Conservation (phyloP, 2,329 filamentous ascomycete genomes). For the Hypoxylon sp. region DNA sequence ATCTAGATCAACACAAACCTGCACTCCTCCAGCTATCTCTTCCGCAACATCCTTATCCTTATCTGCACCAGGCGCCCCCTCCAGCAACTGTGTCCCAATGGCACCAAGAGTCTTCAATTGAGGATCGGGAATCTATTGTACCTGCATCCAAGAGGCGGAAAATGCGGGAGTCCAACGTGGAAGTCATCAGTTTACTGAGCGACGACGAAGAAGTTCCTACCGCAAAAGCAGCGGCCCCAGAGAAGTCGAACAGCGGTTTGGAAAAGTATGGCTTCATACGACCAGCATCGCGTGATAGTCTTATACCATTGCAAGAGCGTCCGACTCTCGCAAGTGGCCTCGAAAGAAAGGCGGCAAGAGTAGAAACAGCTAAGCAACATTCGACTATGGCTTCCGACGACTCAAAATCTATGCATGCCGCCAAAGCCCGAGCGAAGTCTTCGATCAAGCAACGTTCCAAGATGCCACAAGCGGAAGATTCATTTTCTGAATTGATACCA, state of each 20-base stretch:
- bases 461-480: not conserved
- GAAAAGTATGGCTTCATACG: not conserved
- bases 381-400: not conserved
- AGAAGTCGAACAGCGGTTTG: not conserved
- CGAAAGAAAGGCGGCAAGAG: not conserved
- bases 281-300: not conserved
- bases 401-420: slow-evolving; percentile 13
- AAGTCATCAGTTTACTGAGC: slow-evolving; percentile 34
- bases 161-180: not conserved
- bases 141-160: slow-evolving; percentile 27
- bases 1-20: slow-evolving; percentile 1
- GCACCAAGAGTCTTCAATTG: slow-evolving; percentile 1
- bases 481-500: not conserved
- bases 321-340: not conserved
- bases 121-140: not conserved
- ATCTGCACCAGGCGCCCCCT: not conserved
- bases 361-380: not conserved
- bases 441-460: slow-evolving; percentile 14
- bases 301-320: not conserved
- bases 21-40: not conserved
- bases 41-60: slow-evolving; percentile 1
- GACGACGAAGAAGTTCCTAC: slow-evolving; percentile 25
- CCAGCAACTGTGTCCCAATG: not conserved
- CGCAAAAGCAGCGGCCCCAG: not conserved
- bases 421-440: slow-evolving; percentile 20